phyloP scores from a whole-genome alignment of 176 grass and related monocot species.

The Hordeum marinum region DNA sequence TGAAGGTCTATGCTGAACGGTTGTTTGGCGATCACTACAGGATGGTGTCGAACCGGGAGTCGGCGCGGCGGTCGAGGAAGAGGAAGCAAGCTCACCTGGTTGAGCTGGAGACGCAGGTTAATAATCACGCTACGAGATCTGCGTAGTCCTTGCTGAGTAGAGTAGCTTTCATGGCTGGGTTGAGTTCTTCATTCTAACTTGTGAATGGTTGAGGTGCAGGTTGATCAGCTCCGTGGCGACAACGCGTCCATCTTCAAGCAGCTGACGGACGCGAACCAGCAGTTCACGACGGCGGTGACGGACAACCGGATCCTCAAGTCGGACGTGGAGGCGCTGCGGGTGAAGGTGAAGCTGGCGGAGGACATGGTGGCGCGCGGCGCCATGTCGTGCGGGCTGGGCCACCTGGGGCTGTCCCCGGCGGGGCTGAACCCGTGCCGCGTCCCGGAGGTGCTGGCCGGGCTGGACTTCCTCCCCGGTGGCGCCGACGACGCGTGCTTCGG shows the following conservation, averaged over 20 bases:
- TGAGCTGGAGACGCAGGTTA: slow-evolving; percentile 80
- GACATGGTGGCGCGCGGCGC: slow-evolving; percentile 72
- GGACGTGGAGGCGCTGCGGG: slow-evolving; percentile 67
- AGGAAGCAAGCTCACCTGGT: slow-evolving; percentile 89
- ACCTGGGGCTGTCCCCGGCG: slow-evolving; percentile 27
- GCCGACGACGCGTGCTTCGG: slow-evolving; percentile 43
- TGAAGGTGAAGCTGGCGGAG: slow-evolving; percentile 95
- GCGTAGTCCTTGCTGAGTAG: neutral
- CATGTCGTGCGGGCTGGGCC: slow-evolving; percentile 55
- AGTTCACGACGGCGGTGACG: slow-evolving; percentile 62
- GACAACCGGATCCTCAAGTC: slow-evolving; percentile 90
- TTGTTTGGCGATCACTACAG: slow-evolving; percentile 17
- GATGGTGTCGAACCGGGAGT: slow-evolving; percentile 97
- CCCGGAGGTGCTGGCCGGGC: slow-evolving; percentile 37
- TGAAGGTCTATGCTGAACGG: no score
- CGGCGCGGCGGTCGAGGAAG: slow-evolving; percentile 84
- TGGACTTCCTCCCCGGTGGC: slow-evolving; percentile 47
- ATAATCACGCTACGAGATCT: no score
- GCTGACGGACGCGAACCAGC: slow-evolving; percentile 65
- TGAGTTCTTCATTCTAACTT: neutral
- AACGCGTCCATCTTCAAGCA: slow-evolving; percentile 75
- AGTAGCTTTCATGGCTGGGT: neutral
- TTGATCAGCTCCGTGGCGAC: slow-evolving; percentile 72
- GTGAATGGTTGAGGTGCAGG: slow-evolving; percentile 28
- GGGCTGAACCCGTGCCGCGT: slow-evolving; percentile 48